A percentile compares a stretch with the other conserved stretches of the same genome.
phyloP scores from a whole-genome alignment of 176 grass and related monocot species.

The Zoysia pacifica region DNA sequence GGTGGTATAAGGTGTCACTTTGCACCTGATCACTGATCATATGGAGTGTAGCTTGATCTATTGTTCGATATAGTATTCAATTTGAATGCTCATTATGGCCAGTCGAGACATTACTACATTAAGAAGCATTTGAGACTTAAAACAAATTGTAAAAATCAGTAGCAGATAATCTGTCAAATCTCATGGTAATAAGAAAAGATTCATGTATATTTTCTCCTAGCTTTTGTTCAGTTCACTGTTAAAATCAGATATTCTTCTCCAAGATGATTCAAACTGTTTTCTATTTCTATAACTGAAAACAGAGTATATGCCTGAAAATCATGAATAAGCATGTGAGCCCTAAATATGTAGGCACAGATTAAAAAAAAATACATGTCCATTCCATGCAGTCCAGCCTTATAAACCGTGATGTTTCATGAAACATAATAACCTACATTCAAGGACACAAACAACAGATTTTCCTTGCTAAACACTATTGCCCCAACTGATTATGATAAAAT shows the following conservation, averaged over 20 bases:
- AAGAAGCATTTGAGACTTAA: neutral
- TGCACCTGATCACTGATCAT: neutral
- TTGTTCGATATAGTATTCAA: neutral
- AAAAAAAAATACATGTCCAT: neutral
- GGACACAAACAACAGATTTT: neutral
- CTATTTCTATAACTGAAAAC: neutral
- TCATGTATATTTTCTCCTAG: neutral
- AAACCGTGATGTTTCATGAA: neutral
- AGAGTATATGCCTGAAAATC: neutral
- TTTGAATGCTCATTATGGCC: neutral
- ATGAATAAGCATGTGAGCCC: slow-evolving; percentile 2
- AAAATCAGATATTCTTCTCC: neutral
- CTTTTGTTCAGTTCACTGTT: neutral
- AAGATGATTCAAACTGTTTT: slow-evolving; percentile 18
- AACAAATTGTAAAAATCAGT: neutral
- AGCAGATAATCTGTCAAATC: neutral
- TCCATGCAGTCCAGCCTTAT: neutral
- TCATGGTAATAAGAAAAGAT: slow-evolving; percentile 23
- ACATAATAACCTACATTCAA: neutral
- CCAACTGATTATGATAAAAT: neutral
- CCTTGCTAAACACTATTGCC: neutral
- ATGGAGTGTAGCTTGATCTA: neutral
- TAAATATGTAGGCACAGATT: neutral
- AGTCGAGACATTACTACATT: neutral
- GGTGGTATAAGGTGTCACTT: neutral